Evolutionary conservation across 257 asterid genomes (phyloP).

Genomic region (Nicotiana sylvestris): DNA sequence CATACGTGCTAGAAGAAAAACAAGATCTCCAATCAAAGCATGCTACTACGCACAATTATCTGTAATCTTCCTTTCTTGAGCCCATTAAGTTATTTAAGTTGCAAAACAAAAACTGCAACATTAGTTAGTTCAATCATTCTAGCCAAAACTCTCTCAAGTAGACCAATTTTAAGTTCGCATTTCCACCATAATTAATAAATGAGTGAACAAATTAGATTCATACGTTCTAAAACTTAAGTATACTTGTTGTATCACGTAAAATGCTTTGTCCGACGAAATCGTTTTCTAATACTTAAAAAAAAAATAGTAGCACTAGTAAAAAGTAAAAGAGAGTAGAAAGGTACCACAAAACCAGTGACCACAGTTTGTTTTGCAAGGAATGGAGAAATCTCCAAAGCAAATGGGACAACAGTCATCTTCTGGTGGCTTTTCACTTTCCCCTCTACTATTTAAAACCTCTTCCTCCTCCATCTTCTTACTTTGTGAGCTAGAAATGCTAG

Average conservation of each 20-base stretch:
- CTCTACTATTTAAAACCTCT: not conserved
- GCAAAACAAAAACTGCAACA: not conserved
- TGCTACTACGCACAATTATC: not conserved
- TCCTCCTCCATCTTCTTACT: not conserved
- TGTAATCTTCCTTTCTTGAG: not conserved
- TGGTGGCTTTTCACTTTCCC: slow-evolving; percentile 29
- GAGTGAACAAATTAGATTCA: too few relatives aligned
- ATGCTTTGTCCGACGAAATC: too few relatives aligned
- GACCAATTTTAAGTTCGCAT: too few relatives aligned
- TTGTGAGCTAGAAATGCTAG: slow-evolving; percentile 5
- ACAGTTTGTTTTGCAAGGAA: slow-evolving; percentile 55
- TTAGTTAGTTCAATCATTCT: too few relatives aligned
- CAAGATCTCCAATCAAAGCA: not conserved
- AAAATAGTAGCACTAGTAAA: too few relatives aligned
- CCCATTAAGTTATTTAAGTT: not conserved
- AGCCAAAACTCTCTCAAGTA: too few relatives aligned
- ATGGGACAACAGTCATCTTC: slow-evolving; percentile 62
- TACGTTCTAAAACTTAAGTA: too few relatives aligned
- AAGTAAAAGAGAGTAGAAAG: not conserved
- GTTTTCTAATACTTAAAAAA: too few relatives aligned
- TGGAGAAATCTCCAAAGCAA: slow-evolving; percentile 48
- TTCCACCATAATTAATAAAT: too few relatives aligned
- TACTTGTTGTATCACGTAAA: too few relatives aligned
- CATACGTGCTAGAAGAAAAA: too few relatives aligned
- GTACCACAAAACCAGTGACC: slow-evolving; percentile 69